Evolutionary conservation across 2,329 filamentous ascomycete genomes (phyloP).

Genomic region (Penicillium expansum): DNA sequence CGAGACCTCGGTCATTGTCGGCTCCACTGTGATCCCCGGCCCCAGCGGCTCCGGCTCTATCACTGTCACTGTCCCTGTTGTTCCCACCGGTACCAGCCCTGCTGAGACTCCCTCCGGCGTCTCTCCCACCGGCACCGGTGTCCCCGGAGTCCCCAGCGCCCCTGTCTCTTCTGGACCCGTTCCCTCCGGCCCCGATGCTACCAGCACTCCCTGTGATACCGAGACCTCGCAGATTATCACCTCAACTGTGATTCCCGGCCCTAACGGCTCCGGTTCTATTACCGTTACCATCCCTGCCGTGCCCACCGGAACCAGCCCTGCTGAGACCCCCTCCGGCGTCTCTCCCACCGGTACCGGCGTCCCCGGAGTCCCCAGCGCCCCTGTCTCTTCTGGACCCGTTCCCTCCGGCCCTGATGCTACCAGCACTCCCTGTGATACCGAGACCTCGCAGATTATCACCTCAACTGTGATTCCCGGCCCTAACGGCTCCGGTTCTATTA

Average conservation of each 20-base stretch:
- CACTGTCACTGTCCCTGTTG: slow-evolving; percentile 8
- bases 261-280: neutral
- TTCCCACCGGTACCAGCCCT: too few species aligned
- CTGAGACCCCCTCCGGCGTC: too few species aligned
- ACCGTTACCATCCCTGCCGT: slow-evolving; percentile 9
- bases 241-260: slow-evolving; percentile 6
- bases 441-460: slow-evolving; percentile 4
- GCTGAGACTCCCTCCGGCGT: too few species aligned
- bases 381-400: neutral
- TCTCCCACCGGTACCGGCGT: neutral
- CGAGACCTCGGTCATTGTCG: slow-evolving; percentile 3
- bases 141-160: neutral
- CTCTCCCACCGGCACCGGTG: neutral
- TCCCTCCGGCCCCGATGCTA: slow-evolving; percentile 8
- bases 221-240: slow-evolving; percentile 4
- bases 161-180: neutral
- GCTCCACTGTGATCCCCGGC: slow-evolving; percentile 6
- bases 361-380: neutral
- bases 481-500: neutral
- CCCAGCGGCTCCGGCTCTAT: neutral
- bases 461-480: slow-evolving; percentile 6
- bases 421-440: slow-evolving; percentile 12
- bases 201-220: slow-evolving; percentile 14
- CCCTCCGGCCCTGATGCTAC: slow-evolving; percentile 11
- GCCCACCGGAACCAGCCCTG: too few species aligned